Conservation (phyloP, 2,329 filamentous ascomycete genomes). For the Immersiporthe knoxdaviesiana region DNA sequence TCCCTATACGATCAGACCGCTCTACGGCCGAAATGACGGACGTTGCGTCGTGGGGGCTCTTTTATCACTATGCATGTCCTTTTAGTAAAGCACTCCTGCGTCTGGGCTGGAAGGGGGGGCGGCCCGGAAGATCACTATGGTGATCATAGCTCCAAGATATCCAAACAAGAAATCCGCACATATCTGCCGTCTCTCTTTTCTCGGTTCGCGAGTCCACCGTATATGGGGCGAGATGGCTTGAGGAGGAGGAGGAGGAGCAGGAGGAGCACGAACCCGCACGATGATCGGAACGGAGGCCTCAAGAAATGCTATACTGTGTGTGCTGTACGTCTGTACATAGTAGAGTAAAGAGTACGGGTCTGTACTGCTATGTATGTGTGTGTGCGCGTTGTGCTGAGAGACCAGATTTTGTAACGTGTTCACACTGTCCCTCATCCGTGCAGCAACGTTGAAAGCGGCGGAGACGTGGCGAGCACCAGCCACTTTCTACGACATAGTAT, state of each 20-base stretch:
- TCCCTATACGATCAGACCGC: not conserved
- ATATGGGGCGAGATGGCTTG: too few species aligned
- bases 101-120: not conserved
- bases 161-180: not conserved
- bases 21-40: conserved; percentile 10
- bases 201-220: not conserved
- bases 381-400: not conserved
- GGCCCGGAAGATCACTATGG: not conserved
- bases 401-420: too few species aligned
- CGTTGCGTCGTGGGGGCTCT: conserved; percentile 1
- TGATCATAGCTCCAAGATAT: not conserved
- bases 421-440: conserved; percentile 5
- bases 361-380: too few species aligned
- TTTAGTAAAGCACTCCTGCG: not conserved
- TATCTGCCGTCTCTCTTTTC: not conserved
- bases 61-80: too few species aligned
- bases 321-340: not conserved
- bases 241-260: not conserved
- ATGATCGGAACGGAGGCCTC: not conserved
- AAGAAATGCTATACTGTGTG: not conserved
- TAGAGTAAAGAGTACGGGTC: not conserved
- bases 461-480: not conserved
- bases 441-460: not conserved
- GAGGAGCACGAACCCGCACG: not conserved
- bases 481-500: not conserved